Evolutionary conservation across 2,329 filamentous ascomycete genomes (phyloP).

Genomic region (Penicillium occitanis): DNA sequence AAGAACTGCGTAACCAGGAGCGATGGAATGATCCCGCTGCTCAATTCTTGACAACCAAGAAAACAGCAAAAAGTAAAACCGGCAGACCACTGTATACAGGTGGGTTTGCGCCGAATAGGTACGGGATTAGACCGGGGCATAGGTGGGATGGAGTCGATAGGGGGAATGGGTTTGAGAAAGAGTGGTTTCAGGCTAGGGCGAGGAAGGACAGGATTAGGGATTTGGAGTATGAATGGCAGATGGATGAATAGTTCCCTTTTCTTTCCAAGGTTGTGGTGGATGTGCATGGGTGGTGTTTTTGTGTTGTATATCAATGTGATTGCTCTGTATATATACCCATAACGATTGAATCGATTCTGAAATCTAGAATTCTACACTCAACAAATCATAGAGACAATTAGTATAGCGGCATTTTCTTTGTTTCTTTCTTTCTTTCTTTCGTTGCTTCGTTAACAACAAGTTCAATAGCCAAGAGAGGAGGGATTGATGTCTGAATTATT

Average conservation of each 20-base stretch:
- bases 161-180: conserved; percentile 86
- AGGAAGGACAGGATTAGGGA: conserved; percentile 71
- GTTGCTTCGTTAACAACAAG: neutral
- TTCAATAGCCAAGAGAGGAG: neutral
- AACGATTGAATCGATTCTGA: neutral
- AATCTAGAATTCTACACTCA: neutral
- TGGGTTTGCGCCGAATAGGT: conserved; percentile 81
- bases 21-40: conserved; percentile 96
- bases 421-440: neutral
- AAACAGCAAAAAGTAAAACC: conserved; percentile 46
- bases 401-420: neutral
- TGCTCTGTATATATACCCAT: neutral
- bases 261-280: too few relatives aligned
- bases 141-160: conserved; percentile 97
- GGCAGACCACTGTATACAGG: conserved; percentile 74
- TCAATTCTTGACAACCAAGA: conserved; percentile 65
- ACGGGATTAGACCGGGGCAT: conserved; percentile 88
- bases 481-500: neutral
- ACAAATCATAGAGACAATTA: neutral
- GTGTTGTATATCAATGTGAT: neutral
- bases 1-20: conserved; percentile 70
- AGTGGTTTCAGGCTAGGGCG: conserved; percentile 89
- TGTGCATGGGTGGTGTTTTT: neutral
- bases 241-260: conserved; percentile 67
- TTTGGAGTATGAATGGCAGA: conserved; percentile 91